These are phyloP conservation scores for Psilocybe subaeruginosa DNA, from an alignment of 768 basidiomycete species.

Conservation along the genomic window DNA sequence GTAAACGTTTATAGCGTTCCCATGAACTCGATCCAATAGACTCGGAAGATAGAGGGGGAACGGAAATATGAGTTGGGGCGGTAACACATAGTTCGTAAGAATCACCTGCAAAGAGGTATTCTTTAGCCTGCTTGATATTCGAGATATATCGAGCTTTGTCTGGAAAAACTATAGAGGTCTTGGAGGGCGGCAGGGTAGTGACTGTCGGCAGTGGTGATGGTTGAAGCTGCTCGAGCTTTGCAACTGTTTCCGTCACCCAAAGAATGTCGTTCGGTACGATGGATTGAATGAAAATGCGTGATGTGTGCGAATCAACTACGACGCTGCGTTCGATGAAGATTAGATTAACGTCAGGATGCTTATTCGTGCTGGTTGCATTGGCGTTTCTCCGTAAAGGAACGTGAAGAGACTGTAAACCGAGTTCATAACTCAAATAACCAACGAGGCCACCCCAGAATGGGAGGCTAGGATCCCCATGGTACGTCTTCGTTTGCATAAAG, in stretches of 20 bases:
- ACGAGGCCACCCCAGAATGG: slow-evolving; percentile 89
- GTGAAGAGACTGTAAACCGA: slow-evolving; percentile 62
- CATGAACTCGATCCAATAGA: slow-evolving; percentile 54
- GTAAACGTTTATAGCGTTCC: slow-evolving; percentile 74
- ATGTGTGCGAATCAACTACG: slow-evolving; percentile 59
- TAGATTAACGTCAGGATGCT: slow-evolving; percentile 74
- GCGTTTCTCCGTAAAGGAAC: slow-evolving; percentile 39
- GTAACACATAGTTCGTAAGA: slow-evolving; percentile 95
- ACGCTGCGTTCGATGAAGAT: slow-evolving; percentile 81
- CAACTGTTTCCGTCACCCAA: slow-evolving; percentile 59
- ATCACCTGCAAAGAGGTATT: slow-evolving; percentile 79
- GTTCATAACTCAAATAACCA: slow-evolving; percentile 80
- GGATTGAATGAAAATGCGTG: slow-evolving; percentile 64
- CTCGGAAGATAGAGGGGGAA: slow-evolving; percentile 34
- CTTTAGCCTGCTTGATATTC: slow-evolving; percentile 71
- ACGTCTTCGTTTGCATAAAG: slow-evolving; percentile 62
- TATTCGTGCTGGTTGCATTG: slow-evolving; percentile 18
- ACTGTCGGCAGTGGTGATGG: slow-evolving; percentile 4
- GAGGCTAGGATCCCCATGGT: slow-evolving; percentile 49
- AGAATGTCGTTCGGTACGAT: slow-evolving; percentile 54
- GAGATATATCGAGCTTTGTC: slow-evolving; percentile 63
- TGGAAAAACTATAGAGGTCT: slow-evolving; percentile 49
- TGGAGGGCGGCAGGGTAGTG: slow-evolving; percentile 4
- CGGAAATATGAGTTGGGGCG: slow-evolving; percentile 61
- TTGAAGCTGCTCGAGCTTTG: slow-evolving; percentile 29